A percentile compares a stretch with the other conserved stretches of the same genome.
These are phyloP conservation scores for Talaromyces ruber DNA, from an alignment of 495 filamentous ascomycete genomes.

Conservation along the genomic window DNA sequence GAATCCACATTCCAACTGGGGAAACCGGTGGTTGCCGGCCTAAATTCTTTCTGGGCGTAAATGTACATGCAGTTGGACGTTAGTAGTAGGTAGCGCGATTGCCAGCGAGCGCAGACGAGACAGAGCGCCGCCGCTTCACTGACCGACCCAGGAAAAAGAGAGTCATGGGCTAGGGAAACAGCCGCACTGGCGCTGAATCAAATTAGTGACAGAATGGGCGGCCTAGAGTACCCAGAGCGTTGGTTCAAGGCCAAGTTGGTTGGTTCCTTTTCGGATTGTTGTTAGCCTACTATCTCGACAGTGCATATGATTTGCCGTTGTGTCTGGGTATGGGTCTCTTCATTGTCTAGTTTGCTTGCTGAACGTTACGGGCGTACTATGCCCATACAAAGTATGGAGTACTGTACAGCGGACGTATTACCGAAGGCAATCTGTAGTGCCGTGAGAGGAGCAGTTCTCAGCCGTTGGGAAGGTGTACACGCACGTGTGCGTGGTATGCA, in stretches of 20 bases:
- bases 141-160: neutral
- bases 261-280: neutral
- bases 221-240: slow-evolving; percentile 1
- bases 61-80: neutral
- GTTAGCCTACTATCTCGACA: neutral
- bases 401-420: neutral
- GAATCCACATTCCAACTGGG: slow-evolving; percentile 1
- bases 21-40: neutral
- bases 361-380: neutral
- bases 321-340: neutral
- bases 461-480: neutral
- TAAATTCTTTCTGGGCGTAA: slow-evolving; percentile 1
- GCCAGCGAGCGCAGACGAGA: neutral
- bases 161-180: neutral
- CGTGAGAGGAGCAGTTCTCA: too few relatives aligned
- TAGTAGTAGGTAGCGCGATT: neutral
- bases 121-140: neutral
- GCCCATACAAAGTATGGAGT: neutral
- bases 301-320: neutral
- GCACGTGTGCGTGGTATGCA: neutral
- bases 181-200: slow-evolving; percentile 1
- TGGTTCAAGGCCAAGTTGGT: neutral
- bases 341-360: neutral
- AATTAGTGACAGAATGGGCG: neutral
- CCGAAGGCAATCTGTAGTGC: neutral